Conservation (phyloP, 345 rosid species). For the Populus pruinosa region DNA sequence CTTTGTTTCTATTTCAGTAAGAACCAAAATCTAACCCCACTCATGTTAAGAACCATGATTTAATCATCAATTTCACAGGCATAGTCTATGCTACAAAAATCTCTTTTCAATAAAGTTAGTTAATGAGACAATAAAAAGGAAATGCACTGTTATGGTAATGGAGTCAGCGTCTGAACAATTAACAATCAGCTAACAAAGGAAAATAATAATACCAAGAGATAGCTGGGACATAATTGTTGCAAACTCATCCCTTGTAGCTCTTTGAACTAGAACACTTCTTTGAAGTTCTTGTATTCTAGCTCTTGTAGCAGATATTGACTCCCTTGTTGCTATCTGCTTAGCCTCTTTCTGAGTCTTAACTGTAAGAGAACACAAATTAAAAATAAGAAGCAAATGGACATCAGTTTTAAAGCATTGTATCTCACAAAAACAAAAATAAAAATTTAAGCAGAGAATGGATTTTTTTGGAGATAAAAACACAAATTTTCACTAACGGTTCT, state of each 20-base stretch:
- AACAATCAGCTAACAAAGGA: neutral
- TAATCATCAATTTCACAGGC: neutral
- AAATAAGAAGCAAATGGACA: neutral
- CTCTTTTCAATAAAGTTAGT: neutral
- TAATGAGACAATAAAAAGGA: neutral
- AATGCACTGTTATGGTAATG: neutral
- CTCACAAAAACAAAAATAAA: neutral
- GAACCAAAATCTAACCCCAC: neutral
- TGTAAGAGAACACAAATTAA: slow-evolving; percentile 24
- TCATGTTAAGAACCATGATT: neutral
- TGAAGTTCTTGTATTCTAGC: slow-evolving; percentile 56
- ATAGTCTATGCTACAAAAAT: neutral
- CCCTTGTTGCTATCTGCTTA: slow-evolving; percentile 58
- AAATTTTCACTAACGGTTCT: neutral
- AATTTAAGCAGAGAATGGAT: neutral
- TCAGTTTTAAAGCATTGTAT: slow-evolving; percentile 1
- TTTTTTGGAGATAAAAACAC: neutral
- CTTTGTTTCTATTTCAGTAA: neutral
- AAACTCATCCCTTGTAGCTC: slow-evolving; percentile 61
- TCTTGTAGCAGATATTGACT: slow-evolving; percentile 55
- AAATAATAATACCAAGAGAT: slow-evolving; percentile 45
- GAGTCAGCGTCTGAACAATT: neutral
- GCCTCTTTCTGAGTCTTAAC: slow-evolving; percentile 84
- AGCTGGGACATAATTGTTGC: slow-evolving; percentile 51
- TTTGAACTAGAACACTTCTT: slow-evolving; percentile 51